A percentile compares a stretch with the other conserved stretches of the same genome.
Evolutionary conservation across 352 stramenopile species (phyloP).

Genomic region (Phytophthora uliginosa): DNA sequence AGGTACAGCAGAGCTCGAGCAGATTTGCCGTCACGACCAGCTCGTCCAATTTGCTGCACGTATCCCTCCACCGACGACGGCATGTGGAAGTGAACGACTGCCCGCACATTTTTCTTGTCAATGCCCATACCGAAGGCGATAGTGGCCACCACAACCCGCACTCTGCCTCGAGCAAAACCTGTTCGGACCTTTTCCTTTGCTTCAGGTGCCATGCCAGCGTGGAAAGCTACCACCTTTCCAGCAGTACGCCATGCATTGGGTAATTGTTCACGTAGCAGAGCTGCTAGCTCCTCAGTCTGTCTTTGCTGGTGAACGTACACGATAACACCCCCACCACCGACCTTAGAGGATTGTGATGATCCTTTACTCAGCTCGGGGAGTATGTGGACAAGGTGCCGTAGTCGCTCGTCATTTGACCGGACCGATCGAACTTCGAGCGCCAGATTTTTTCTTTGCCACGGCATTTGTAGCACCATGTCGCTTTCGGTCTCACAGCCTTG

Average conservation of each 20-base stretch:
- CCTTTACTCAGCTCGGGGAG: conserved; percentile 42
- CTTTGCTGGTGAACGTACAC: conserved; percentile 89
- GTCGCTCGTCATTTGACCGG: conserved; percentile 67
- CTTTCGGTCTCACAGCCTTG: conserved; percentile 27
- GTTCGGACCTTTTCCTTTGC: conserved; percentile 81
- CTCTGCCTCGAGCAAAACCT: conserved; percentile 91
- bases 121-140: conserved; percentile 99
- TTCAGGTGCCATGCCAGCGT: conserved; percentile 93
- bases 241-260: conserved; percentile 37
- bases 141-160: conserved; percentile 96
- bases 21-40: conserved; percentile 94
- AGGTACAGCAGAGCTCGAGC: conserved; percentile 76
- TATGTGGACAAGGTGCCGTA: conserved; percentile 39
- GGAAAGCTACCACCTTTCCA: conserved; percentile 87
- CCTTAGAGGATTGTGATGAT: conserved; percentile 28
- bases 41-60: conserved; percentile 97
- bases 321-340: conserved; percentile 59
- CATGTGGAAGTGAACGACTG: conserved; percentile 98
- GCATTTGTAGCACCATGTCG: conserved; percentile 75
- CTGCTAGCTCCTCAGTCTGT: conserved; percentile 78
- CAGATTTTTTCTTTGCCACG: conserved; percentile 82
- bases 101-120: conserved; percentile 98
- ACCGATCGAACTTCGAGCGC: conserved; percentile 64
- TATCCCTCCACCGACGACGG: conserved; percentile 98
- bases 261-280: conserved; percentile 69